phyloP scores from a whole-genome alignment of 192 early-diverging fungal species.

The Linnemannia hyalina region DNA sequence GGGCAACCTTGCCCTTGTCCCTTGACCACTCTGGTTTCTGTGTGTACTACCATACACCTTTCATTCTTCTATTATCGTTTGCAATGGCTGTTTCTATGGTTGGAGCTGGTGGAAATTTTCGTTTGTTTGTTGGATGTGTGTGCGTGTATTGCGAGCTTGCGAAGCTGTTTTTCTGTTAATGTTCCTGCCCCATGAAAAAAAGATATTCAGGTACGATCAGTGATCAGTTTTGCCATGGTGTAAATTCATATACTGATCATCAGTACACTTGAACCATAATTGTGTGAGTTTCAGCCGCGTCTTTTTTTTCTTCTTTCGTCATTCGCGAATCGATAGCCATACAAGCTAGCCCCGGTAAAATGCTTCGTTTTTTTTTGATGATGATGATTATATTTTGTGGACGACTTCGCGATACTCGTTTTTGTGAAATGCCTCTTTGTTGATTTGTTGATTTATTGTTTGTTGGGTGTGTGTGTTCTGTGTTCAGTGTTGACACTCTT shows the following conservation, averaged over 20 bases:
- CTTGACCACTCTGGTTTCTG: neutral
- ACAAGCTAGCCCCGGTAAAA: no score
- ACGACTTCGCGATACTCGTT: no score
- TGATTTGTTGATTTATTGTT: no score
- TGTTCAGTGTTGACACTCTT: no score
- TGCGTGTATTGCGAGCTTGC: neutral
- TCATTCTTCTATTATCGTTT: neutral
- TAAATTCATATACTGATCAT: neutral
- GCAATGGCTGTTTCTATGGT: neutral
- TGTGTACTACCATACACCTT: neutral
- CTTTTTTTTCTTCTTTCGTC: neutral
- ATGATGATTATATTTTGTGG: no score
- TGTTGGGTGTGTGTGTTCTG: no score
- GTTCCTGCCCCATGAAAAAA: no score
- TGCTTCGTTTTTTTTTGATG: no score
- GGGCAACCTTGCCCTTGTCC: neutral
- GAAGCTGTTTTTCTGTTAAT: no score
- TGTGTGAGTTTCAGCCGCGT: constrained; percentile 3
- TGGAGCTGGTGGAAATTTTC: neutral
- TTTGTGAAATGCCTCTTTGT: no score
- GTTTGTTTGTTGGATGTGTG: neutral
- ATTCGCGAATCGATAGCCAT: no score
- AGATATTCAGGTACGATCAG: neutral
- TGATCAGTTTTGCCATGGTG: neutral
- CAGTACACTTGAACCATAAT: neutral